Percentiles rank a stretch among this genome's conserved stretches.
phyloP scores from a whole-genome alignment of 371 early-diverging fungal species.

The Circinella umbellata region DNA sequence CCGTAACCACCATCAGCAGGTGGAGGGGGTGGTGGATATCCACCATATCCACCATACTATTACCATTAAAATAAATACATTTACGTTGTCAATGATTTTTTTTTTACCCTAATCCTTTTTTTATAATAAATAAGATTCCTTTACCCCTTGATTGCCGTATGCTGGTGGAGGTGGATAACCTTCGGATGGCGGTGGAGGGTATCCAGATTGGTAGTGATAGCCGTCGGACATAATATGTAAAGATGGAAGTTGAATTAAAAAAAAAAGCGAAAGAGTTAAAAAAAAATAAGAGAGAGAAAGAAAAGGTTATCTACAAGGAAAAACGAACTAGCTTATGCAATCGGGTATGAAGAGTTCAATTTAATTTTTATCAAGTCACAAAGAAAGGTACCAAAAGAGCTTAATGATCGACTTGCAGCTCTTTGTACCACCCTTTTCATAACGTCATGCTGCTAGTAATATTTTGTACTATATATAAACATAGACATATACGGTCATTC shows the following conservation, averaged over 20 bases:
- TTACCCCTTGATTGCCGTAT: conserved; percentile 2
- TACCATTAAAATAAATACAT: no score
- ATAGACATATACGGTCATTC: no score
- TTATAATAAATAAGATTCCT: not conserved
- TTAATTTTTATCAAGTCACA: not conserved
- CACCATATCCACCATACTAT: not conserved
- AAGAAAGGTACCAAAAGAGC: not conserved
- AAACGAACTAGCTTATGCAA: not conserved
- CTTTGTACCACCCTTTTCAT: not conserved
- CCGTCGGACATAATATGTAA: conserved; percentile 9
- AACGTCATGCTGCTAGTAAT: no score
- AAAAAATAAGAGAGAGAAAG: not conserved
- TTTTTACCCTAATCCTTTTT: not conserved
- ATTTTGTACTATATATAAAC: no score
- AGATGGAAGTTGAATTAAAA: not conserved
- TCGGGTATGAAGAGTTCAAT: not conserved
- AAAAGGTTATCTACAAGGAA: not conserved
- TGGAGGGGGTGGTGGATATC: not conserved
- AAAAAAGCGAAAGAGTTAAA: no score
- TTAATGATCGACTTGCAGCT: conserved; percentile 2
- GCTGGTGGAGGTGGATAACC: not conserved
- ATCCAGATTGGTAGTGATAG: conserved; percentile 7
- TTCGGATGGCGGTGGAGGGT: conserved; percentile 6
- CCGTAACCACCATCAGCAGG: not conserved
- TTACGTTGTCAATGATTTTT: no score